Evolutionary conservation across 768 basidiomycete genomes (phyloP), one percentile per base, ranked within the genome.

Genomic region (Myochromella boudieri): DNA sequence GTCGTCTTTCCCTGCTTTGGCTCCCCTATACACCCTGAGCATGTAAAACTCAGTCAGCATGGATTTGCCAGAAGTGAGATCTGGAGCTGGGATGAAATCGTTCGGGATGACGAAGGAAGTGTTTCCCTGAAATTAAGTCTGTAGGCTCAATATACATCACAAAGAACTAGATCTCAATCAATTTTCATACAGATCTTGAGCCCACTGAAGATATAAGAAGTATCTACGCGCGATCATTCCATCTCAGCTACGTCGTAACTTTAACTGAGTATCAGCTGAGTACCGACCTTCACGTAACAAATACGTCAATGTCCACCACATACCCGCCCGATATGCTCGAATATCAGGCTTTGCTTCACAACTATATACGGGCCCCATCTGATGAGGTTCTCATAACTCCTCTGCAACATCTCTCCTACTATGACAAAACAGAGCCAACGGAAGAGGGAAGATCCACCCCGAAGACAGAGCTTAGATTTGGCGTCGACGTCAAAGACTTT

Each of bases 311-410:
- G 1, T 68, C 73, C 12, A 64, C 65, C 17, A 51, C 55, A 3
- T 63, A 62, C 40, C 67, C 65, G 3, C 59, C 69, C 0, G 72
- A 78, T 33, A 52, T 60, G 4, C 75, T 97, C 32, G 82, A 86
- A 61, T 98, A 95, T 72, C 97, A 99, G 64, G 88, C 93, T 1
- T 75, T 98, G 36, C 77, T 99, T 44, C 97, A 99, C 67, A 93
- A 81, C 39, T 99, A 99, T 68, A 77, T 97, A 54, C 78, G 77
- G 8, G 80, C 81, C 36, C 81, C 86, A 36, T 68, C 83, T 12
- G 65, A 77, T 48, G 57, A 80, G 3, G 81, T 82, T n/a, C 64
- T 76, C 2, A 72, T 92, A 52, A 71, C 72, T 6, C 78, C 89
- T 6, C 73, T 95, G 26, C 74, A 82, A 57, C 77, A 83, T 24